Base-by-base conservation (phyloP, 805 yeast genomes). In the Yamadazyma takamatsuzukensis region DNA sequence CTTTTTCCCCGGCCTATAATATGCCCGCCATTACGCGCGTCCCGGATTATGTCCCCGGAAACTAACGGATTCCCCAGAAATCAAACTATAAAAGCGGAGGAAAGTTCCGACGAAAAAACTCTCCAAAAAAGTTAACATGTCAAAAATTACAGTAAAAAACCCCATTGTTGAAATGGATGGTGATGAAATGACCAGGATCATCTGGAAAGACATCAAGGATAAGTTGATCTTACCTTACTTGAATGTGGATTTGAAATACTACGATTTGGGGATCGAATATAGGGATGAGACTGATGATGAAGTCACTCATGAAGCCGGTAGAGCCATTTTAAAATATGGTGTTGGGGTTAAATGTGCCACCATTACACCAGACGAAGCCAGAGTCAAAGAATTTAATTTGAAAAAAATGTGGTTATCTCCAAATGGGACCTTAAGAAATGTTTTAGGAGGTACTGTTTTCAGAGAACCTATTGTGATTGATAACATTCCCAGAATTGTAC, bases 371-470 rank as follows among this genome's bases (percentile, higher is more conserved):
- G 95, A 86, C 56, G 97, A 90, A 68, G 93, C 86, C 29, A 79
- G 97, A 53, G 97, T 90, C 33, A 70, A 84, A 61, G 97, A 90
- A 63, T 90, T 87, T 63, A 68, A 74, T 36, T 74, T 90, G 61
- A 88, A 90, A 69, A 83, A 88, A 61, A 90, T 90, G 97, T 90
- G 97, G 97, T 73, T 83, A 39, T 86, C 96, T 11, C 97, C 97
- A 44, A 90, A 90, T 64, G 97, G 97, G 40, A 90, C 97, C 31
- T 85, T 90, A 59, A 81, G 97, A 67, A 90, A 90, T 69, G 82
- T 90, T 41, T 70, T 90, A 40, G 96, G 96, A 31, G 97, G 97
- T 39, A 90, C 97, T 18, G 96, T 90, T 28, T 90, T 90, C 74
- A 78, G 97, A 54, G 97, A 89, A 66, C 96, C 97, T 41, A 90